Percentiles rank a stretch among this genome's conserved stretches.
Evolutionary conservation across 2,329 filamentous ascomycete genomes (phyloP).

Genomic region (Reticulascus tulasneorum): DNA sequence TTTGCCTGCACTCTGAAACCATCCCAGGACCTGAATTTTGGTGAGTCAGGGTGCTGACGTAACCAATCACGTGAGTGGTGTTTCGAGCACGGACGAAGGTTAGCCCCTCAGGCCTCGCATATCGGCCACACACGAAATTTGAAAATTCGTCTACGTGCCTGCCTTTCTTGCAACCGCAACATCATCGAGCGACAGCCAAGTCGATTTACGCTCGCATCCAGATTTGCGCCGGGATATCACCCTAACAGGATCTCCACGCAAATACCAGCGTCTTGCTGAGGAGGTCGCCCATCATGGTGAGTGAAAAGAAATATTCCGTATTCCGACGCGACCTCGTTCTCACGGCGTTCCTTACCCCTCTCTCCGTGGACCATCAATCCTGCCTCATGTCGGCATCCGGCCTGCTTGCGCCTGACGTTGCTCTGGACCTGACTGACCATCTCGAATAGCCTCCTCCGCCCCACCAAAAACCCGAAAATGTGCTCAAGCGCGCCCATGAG

Average conservation of each 20-base stretch:
- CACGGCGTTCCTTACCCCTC: constrained; percentile 84
- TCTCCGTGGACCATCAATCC: constrained; percentile 95
- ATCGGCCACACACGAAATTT: constrained; percentile 43
- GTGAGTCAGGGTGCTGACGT: constrained; percentile 20
- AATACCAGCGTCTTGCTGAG: constrained; percentile 35
- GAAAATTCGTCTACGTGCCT: constrained; percentile 34
- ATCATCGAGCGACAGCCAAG: constrained; percentile 36
- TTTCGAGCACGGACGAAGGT: constrained; percentile 13
- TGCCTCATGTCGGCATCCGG: constrained; percentile 6
- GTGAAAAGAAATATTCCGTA: constrained; percentile 9
- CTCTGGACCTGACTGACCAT: constrained; percentile 14
- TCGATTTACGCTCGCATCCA: constrained; percentile 28
- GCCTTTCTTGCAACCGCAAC: constrained; percentile 25
- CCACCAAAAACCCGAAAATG: constrained; percentile 98
- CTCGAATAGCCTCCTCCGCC: constrained; percentile 77
- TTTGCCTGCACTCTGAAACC: too few species aligned
- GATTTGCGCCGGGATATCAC: constrained; percentile 34
- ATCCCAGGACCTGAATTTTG: too few species aligned
- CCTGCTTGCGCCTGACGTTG: constrained; percentile 9
- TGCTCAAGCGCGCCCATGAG: constrained; percentile 96
- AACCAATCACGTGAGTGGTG: constrained; percentile 29
- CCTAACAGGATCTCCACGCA: constrained; percentile 23
- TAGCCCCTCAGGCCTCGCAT: constrained; percentile 39
- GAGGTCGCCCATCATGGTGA: constrained; percentile 41
- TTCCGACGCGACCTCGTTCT: constrained; percentile 12